Evolutionary conservation across 1,284 basidiomycete genomes (phyloP), one percentile per base, ranked within the genome.

Genomic region (Ceratobasidium sp.): DNA sequence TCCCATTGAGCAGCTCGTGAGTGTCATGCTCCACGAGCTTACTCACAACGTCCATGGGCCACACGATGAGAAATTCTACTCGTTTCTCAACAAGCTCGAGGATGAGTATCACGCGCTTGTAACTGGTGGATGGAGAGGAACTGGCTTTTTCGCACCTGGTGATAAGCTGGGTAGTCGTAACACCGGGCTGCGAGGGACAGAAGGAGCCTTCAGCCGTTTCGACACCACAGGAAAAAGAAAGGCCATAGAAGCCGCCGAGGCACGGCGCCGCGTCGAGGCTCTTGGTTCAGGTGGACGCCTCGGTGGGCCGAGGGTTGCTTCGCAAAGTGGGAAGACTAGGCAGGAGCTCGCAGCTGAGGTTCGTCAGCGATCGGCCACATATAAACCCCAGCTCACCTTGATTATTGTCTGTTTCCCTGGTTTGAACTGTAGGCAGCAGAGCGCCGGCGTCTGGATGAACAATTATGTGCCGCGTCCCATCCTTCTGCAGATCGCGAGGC

Each of bases 11-110:
- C 89, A 93, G 56, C 87, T 95, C 5, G 88, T 94, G 20, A 88
- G 89, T 71, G 92, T 92, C 1, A 95, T 97, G 95, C 88, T 97
- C 7, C 95, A 97, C 82, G 95, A 97, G 93, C 91, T 97, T 46
- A 94, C 95, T 0, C 96, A 97, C 84, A 97, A 95, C 82, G 91
- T 93, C 6, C 94, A 95, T 83, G 94, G 94, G 0, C 93, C 95
- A 1, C 96, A 97, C 82, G 94, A 97, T 81, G 92, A 94, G 39
- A 89, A 89, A 75, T 89, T 89, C 81, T 96, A 96, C 87, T 93
- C 93, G 80, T 91, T 92, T 78, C 89, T 97, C 1, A 88, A 90
- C 10, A 89, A 88, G 28, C 87, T 97, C 3, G 92, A 96, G 82
- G 92, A 95, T 70, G 95, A 97, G 85, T 96, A 92, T 82, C 92